Conservation (phyloP, 2,329 filamentous ascomycete species). For the Zymoseptoria tritici region DNA sequence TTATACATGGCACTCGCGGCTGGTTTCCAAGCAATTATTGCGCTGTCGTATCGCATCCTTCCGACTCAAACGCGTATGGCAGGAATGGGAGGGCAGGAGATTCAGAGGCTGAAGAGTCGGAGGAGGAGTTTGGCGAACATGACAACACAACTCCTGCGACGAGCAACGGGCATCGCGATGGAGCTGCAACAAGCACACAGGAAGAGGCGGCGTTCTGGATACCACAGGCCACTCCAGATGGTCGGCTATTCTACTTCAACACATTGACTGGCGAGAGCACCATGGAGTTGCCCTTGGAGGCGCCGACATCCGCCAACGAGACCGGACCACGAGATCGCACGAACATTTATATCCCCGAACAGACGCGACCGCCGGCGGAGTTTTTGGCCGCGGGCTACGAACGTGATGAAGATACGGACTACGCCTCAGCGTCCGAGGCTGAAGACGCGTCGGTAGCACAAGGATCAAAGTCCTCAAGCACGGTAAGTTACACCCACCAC, state of each 20-base stretch:
- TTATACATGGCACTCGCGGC: slow-evolving; percentile 91
- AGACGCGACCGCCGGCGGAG: slow-evolving; percentile 81
- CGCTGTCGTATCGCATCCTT: slow-evolving; percentile 69
- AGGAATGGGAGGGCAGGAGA: slow-evolving; percentile 49
- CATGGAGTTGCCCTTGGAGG: slow-evolving; percentile 89
- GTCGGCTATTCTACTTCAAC: slow-evolving; percentile 94
- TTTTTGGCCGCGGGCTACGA: slow-evolving; percentile 70
- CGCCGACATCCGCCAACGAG: slow-evolving; percentile 71
- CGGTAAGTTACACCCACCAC: slow-evolving; percentile 42
- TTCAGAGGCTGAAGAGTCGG: slow-evolving; percentile 48
- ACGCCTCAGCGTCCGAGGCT: slow-evolving; percentile 74
- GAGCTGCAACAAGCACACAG: slow-evolving; percentile 55
- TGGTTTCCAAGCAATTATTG: slow-evolving; percentile 99
- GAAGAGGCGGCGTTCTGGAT: slow-evolving; percentile 97
- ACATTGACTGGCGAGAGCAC: slow-evolving; percentile 92
- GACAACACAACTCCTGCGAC: slow-evolving; percentile 39
- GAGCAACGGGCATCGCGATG: slow-evolving; percentile 49
- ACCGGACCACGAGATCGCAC: slow-evolving; percentile 80
- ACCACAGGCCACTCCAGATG: slow-evolving; percentile 89
- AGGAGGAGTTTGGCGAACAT: slow-evolving; percentile 55
- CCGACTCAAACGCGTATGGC: slow-evolving; percentile 59
- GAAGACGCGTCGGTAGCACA: slow-evolving; percentile 70
- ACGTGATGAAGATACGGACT: slow-evolving; percentile 84
- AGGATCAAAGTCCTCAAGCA: slow-evolving; percentile 58
- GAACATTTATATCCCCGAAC: slow-evolving; percentile 81